Percentiles rank a stretch among this genome's conserved stretches.
Conservation (phyloP, 2,329 filamentous ascomycete genomes). For the Aureobasidium mangrovei region DNA sequence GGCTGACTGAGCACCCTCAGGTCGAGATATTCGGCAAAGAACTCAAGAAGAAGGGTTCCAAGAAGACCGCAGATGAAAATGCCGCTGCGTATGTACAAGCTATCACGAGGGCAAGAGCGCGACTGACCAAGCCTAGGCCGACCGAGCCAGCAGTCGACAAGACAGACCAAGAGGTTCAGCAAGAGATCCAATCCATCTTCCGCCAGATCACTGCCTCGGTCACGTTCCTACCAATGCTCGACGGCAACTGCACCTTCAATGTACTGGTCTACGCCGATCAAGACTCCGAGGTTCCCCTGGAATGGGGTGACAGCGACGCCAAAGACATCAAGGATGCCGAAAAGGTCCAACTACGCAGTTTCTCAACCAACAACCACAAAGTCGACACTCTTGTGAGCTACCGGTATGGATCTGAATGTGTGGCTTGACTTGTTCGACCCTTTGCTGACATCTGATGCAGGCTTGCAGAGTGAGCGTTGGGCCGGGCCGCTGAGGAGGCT, state of each 20-base stretch:
- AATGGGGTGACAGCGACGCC: constrained; percentile 97
- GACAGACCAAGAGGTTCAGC: constrained; percentile 86
- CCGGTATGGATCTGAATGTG: constrained; percentile 34
- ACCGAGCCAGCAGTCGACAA: constrained; percentile 51
- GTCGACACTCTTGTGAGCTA: constrained; percentile 97
- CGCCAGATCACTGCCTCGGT: constrained; percentile 96
- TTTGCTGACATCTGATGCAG: constrained; percentile 15
- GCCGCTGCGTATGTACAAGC: constrained; percentile 40
- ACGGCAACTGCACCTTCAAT: constrained; percentile 96
- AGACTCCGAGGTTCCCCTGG: constrained; percentile 90
- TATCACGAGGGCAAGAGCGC: neutral
- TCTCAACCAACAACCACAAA: constrained; percentile 88
- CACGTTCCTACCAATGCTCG: constrained; percentile 88
- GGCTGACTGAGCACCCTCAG: constrained; percentile 34
- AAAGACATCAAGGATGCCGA: constrained; percentile 94
- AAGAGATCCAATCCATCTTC: constrained; percentile 94
- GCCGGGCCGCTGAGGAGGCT: neutral
- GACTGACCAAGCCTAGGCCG: constrained; percentile 9
- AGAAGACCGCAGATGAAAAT: constrained; percentile 55
- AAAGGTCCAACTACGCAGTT: constrained; percentile 89
- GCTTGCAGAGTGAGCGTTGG: constrained; percentile 17
- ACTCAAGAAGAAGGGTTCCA: constrained; percentile 33
- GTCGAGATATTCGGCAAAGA: constrained; percentile 49
- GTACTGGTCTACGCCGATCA: constrained; percentile 96
- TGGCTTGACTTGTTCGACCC: neutral